Evolutionary conservation across 768 basidiomycete genomes (phyloP), one percentile per base, ranked within the genome.

Genomic region (Mycena sanguinolenta): DNA sequence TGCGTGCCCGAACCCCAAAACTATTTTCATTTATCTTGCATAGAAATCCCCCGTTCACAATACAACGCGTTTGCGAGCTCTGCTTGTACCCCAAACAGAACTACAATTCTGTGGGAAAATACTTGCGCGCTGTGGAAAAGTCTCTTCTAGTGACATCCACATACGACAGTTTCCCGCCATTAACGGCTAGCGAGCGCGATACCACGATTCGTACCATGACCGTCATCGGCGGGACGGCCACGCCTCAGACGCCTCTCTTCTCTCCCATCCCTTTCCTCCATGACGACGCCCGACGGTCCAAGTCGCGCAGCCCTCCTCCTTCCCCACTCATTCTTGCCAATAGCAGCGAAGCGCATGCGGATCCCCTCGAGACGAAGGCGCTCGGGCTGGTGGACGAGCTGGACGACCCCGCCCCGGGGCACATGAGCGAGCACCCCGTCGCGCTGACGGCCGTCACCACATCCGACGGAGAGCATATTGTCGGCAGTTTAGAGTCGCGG

Each of bases 211-310:
- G 82, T 30, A 82, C 80, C 55, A 82, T 82, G 65, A 82, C 88
- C 53, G 79, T 86, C 21, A 79, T 87, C 25, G 83, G 85, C 46
- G 80, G 85, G 19, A 82, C 86, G 65, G 89, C 90, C 32, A 84
- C 84, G 49, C 93, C 95, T 1, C 84, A 88, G 54, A 96, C 95
- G 14, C 95, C 95, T 4, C 83, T 96, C 61, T 96, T 95, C 81
- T 94, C 93, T 3, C 95, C 95, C 5, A 95, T 96, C 68, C 89
- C 95, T 8, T 96, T 96, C 86, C 82, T 95, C 28, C 94, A 95
- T 75, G 89, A 91, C 58, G 94, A 95, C 78, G 91, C 93, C 23
- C 88, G 94, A 65, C 88, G 92, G 62, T 93, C 93, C 44, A 90
- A 90, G 76, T 94, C 92, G 25, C 91, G 86, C 67, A 95, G 92